Base-by-base conservation (phyloP, 2,329 filamentous ascomycete genomes). In the Monosporascus ibericus region DNA sequence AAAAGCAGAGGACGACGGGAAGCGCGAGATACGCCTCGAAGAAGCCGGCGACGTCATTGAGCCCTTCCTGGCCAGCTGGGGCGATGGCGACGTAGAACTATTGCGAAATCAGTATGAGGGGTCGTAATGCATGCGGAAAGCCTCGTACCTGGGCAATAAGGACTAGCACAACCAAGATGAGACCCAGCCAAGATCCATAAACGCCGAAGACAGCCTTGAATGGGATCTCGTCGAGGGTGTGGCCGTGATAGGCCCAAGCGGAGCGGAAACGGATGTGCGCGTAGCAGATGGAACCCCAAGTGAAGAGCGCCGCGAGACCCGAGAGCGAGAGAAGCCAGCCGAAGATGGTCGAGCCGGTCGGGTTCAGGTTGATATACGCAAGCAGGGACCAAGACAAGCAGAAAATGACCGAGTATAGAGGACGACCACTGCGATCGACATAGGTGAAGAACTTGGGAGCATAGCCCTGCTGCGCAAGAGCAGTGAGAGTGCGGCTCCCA, bases 281-380 rank as follows among this genome's bases (percentile, higher is more conserved):
- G 3, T 85, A 69, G 61, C 84, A 87, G 60, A 88, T 86, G 39
- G 81, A 85, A 18, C 78, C 84, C 85, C 85, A 89, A 11, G 84
- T 84, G 65, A 86, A 87, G 44, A 88, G 74, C 14, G 82, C 79
- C 11, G 80, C 79, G 5, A 88, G 72, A 49, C 82, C 85, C 0
- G 83, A 86, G 17, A 88, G 71, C 8, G 84, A 80, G 25, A 81
- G 75, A 3, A 89, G 75, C 86, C 86, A 88, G 61, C 78, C 73
- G 53, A 88, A 86, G 22, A 87, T 76, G 0, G 68, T 70, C 1
- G 63, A 65, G 22, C 79, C 79, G 1, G 70, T 70, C 0, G 70
- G 60, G 47, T 68, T 64, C 25, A 82, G 65, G 53, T 70, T 73
- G 34, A 79, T 57, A 52, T 76, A 82, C 5, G 75, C 80, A 3